These are phyloP conservation scores for Cotoneaster glaucophyllus DNA, from an alignment of 306 rosid genomes.

Conservation along the genomic window DNA sequence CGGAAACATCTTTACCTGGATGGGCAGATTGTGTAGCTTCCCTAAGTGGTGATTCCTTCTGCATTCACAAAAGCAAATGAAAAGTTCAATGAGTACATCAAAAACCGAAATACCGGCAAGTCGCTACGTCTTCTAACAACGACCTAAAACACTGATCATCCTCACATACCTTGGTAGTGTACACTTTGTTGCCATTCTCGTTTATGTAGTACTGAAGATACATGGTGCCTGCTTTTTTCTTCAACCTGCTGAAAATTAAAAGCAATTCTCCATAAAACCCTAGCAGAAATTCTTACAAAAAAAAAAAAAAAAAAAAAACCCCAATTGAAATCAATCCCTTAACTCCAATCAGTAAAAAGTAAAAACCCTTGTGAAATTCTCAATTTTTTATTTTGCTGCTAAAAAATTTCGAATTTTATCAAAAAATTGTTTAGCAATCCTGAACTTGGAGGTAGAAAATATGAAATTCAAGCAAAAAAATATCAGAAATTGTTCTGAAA, in stretches of 20 bases:
- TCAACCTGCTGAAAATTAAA: conserved; percentile 16
- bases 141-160: background rate
- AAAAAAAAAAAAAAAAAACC: background rate
- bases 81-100: background rate
- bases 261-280: background rate
- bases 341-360: background rate
- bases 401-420: background rate
- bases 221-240: conserved; percentile 27
- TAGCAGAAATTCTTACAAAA: background rate
- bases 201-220: conserved; percentile 81
- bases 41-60: conserved; percentile 83
- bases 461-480: background rate
- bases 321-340: background rate
- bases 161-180: conserved; percentile 63
- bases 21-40: conserved; percentile 74
- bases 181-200: conserved; percentile 77
- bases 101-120: background rate
- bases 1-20: conserved; percentile 43
- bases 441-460: background rate
- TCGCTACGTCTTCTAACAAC: background rate
- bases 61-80: conserved; percentile 19
- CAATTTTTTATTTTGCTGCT: background rate
- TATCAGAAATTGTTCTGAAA: background rate
- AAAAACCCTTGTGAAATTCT: background rate
- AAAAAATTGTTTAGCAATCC: background rate